Base-by-base conservation (phyloP, 106 monocot species). In the Dendrobium catenatum region DNA sequence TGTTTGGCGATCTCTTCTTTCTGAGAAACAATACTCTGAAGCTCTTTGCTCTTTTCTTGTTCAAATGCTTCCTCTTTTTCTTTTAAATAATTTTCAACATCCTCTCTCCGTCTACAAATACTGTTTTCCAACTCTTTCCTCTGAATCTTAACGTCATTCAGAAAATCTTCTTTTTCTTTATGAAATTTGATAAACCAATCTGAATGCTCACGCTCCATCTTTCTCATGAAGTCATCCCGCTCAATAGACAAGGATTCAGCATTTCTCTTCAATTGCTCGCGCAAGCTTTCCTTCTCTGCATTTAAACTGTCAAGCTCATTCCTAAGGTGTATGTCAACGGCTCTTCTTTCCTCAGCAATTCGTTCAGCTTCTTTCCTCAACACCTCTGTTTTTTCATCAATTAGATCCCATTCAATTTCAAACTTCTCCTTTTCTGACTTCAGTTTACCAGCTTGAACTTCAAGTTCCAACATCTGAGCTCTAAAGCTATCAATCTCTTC, bases 401-500 rank as follows among this genome's bases (percentile, higher is more conserved):
- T 87, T 42, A 93, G 51, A 49, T 94, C 95, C 98, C 98, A 98
- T 26, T 94, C 93, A 42, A 56, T 86, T 88, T 98, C 98, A 76
- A 98, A 98, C 64, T 92, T 92, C 75, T 98, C 98, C 54, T 93
- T 98, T 78, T 98, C 98, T 74, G 89, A 79, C 78, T 75, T 91
- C 41, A 98, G 56, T 51, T 77, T 88, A 51, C 95, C 93, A 37
- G 86, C 84, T 79, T 87, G 89, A 78, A 55, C 74, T 77, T 79
- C 54, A 80, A 98, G 84, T 79, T 93, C 94, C 76, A 77, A 70
- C 51, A 86, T 88, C 77, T 93, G 90, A 61, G 89, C 87, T 83
- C 98, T 86, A 31, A 94, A 86, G 73, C 83, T 91, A 80, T 98
- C 98, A 64, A 98, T 95, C 77, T 94, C 94, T 80, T 95, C 94